These are phyloP conservation scores for Podospora australis DNA, from an alignment of 495 filamentous ascomycete genomes.

Conservation along the genomic window DNA sequence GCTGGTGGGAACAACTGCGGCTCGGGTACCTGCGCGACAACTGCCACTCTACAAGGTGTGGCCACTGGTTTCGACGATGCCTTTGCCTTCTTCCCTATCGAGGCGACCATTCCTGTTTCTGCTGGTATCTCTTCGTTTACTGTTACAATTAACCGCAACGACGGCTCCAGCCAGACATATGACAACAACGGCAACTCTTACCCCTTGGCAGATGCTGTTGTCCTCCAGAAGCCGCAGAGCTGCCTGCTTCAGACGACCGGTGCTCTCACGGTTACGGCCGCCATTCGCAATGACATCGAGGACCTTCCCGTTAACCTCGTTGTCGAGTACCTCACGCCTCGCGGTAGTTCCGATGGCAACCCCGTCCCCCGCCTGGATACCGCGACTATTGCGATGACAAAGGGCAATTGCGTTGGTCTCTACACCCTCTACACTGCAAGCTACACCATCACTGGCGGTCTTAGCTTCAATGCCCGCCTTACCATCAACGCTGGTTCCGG, in stretches of 20 bases:
- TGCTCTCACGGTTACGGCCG: slow-evolving; percentile 34
- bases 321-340: slow-evolving; percentile 46
- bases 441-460: slow-evolving; percentile 38
- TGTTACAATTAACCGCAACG: slow-evolving; percentile 33
- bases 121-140: slow-evolving; percentile 44
- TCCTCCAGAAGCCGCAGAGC: slow-evolving; percentile 42
- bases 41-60: slow-evolving; percentile 39
- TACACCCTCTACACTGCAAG: slow-evolving; percentile 49
- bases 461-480: slow-evolving; percentile 43
- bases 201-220: slow-evolving; percentile 35
- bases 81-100: slow-evolving; percentile 46
- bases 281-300: slow-evolving; percentile 44
- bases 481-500: slow-evolving; percentile 41
- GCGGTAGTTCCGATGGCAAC: slow-evolving; percentile 29
- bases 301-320: slow-evolving; percentile 35
- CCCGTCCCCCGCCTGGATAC: slow-evolving; percentile 44
- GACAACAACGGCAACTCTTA: slow-evolving; percentile 46
- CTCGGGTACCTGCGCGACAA: slow-evolving; percentile 35
- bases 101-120: slow-evolving; percentile 27
- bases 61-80: slow-evolving; percentile 53
- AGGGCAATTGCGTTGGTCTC: slow-evolving; percentile 42
- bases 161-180: slow-evolving; percentile 32
- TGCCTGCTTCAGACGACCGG: slow-evolving; percentile 37
- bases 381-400: slow-evolving; percentile 38
- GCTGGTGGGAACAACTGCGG: slow-evolving; percentile 81